Percentiles rank a stretch among this genome's conserved stretches.
phyloP scores from a whole-genome alignment of 2,329 filamentous ascomycete genomes.

The Pseudogymnoascus sp. region DNA sequence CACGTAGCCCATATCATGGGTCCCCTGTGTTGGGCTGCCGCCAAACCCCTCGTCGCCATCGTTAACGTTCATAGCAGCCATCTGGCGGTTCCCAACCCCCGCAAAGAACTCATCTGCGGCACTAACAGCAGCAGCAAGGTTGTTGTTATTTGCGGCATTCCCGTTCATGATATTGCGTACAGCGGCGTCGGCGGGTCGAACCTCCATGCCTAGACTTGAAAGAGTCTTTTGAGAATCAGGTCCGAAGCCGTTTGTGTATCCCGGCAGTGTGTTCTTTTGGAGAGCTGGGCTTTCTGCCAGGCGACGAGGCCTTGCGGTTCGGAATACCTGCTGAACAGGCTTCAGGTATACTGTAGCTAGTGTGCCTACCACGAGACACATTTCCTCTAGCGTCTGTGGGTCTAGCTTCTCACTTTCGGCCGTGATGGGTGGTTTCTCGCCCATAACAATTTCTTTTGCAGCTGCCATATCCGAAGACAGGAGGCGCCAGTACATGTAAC shows the following conservation, averaged over 20 bases:
- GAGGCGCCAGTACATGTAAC: conserved; percentile 99
- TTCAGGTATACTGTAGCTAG: conserved; percentile 97
- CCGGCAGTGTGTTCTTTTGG: conserved; percentile 62
- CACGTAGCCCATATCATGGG: conserved; percentile 53
- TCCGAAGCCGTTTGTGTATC: conserved; percentile 37
- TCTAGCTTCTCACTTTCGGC: conserved; percentile 94
- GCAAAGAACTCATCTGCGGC: conserved; percentile 90
- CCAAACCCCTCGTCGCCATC: conserved; percentile 59
- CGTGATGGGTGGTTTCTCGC: conserved; percentile 91
- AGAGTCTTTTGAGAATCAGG: conserved; percentile 54
- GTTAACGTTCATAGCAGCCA: conserved; percentile 64
- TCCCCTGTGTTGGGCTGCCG: conserved; percentile 41
- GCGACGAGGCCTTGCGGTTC: conserved; percentile 72
- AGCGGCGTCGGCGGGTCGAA: conserved; percentile 28
- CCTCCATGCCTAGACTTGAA: conserved; percentile 48
- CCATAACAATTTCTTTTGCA: conserved; percentile 89
- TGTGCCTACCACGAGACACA: conserved; percentile 94
- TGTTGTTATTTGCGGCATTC: conserved; percentile 31
- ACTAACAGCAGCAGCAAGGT: conserved; percentile 65
- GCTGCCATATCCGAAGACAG: conserved; percentile 84
- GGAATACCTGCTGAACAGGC: conserved; percentile 94
- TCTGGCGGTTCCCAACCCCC: conserved; percentile 65
- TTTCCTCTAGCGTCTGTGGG: conserved; percentile 84
- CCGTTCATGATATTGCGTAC: conserved; percentile 20
- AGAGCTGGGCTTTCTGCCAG: conserved; percentile 79